Base-by-base conservation (phyloP, 768 basidiomycete species). In the Strobilomyces confusus region DNA sequence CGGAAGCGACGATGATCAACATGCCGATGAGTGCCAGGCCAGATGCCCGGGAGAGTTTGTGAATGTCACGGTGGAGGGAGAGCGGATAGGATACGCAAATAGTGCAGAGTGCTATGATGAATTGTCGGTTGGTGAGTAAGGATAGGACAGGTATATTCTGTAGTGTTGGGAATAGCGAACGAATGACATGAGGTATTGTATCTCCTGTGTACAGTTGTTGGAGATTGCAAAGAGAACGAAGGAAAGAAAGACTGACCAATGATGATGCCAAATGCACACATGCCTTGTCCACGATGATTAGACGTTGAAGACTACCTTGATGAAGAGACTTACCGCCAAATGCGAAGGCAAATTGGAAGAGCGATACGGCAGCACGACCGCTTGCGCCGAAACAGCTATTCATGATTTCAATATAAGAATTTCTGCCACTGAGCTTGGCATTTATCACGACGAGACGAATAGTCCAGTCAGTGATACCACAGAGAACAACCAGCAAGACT, bases 241-340 rank as follows among this genome's bases (percentile, higher is more conserved):
- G 3, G 14, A 29, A 12, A 13, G 32, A 47, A 48, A 52, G 48
- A 50, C 63, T 36, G 44, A 79, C 77, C 86, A 50, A 97, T 92
- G 61, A 98, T 98, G 62, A 98, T 95, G 26, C 93, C 92, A 68
- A 98, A 98, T 0, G 95, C 95, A 60, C 93, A 95, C 94, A 98
- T 98, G 40, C 95, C 91, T 90, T 52, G 14, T 29, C 12, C 26
- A 55, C 22, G n/a, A 3, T 32, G 38, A 41, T 60, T n/a, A 62
- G 52, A 49, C 41, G 46, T 43, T 17, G 22, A 17, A 36, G 40
- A 9, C 5, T 19, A 9, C 17, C 37, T 15, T n/a, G 25, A 52
- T 33, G 29, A 44, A 41, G 17, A 12, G 42, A 55, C 81, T 48
- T 63, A 86, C 93, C 95, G 63, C 97, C 97, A 59, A 97, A 97